phyloP scores from a whole-genome alignment of 306 rosid species.

The Rosa rugosa region DNA sequence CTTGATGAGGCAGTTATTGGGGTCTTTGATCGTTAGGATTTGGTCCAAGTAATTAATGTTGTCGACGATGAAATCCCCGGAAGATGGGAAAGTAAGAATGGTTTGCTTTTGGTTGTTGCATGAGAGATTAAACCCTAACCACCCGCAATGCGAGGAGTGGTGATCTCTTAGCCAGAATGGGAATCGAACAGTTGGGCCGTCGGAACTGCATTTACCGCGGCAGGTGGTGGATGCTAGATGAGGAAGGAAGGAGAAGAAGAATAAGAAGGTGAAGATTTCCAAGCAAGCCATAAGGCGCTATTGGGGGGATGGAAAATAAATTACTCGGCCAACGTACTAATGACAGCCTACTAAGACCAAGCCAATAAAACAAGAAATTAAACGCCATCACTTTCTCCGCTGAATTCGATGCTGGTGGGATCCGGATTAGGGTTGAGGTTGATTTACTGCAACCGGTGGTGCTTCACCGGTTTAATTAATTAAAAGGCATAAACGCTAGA shows the following conservation, averaged over 20 bases:
- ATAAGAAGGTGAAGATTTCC: background rate
- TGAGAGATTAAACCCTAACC: constrained; percentile 10
- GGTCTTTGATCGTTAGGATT: constrained; percentile 7
- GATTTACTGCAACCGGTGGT: too few relatives aligned
- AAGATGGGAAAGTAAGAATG: background rate
- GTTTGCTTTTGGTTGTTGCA: constrained; percentile 7
- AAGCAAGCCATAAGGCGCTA: background rate
- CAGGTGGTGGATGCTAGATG: background rate
- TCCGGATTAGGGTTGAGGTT: too few relatives aligned
- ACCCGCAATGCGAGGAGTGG: background rate
- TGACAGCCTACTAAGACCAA: background rate
- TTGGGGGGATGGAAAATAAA: background rate
- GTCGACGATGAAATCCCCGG: constrained; percentile 5
- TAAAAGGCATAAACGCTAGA: too few relatives aligned
- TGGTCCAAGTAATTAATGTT: constrained; percentile 1
- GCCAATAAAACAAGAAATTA: background rate
- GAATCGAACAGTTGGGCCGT: background rate
- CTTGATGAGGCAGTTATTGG: constrained; percentile 14
- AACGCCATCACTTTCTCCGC: too few relatives aligned
- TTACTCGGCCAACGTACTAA: background rate
- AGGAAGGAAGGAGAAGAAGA: background rate
- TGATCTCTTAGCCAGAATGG: constrained; percentile 10
- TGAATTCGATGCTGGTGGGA: too few relatives aligned
- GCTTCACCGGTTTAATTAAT: too few relatives aligned
- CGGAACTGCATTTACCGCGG: background rate